A percentile compares a stretch with the other conserved stretches of the same genome.
Conservation (phyloP, 2,329 filamentous ascomycete genomes). For the Botrytis pseudocinerea region DNA sequence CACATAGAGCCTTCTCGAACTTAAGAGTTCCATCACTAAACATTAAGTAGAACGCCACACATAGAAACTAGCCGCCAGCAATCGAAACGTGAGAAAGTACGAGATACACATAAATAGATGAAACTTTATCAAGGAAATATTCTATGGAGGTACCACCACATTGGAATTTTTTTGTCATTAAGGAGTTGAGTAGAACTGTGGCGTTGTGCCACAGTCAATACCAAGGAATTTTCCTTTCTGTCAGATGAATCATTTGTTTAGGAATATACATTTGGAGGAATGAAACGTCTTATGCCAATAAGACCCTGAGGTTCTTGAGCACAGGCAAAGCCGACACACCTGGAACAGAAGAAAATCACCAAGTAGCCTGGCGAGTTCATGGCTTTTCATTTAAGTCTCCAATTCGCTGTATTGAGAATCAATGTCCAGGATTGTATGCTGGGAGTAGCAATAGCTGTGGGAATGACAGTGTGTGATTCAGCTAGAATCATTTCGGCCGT, state of each 20-base stretch:
- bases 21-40: neutral
- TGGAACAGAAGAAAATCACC: neutral
- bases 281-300: neutral
- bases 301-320: neutral
- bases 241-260: neutral
- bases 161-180: neutral
- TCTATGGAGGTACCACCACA: neutral
- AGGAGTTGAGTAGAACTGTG: neutral
- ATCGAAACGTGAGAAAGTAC: neutral
- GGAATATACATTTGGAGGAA: neutral
- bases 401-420: neutral
- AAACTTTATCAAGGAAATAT: neutral
- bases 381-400: neutral
- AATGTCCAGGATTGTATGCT: neutral
- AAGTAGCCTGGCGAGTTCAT: neutral
- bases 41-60: neutral
- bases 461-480: too few relatives aligned
- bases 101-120: neutral
- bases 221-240: neutral
- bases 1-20: neutral
- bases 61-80: neutral
- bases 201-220: neutral
- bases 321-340: neutral
- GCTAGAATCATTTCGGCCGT: neutral
- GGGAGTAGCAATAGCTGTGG: neutral